A percentile compares a stretch with the other conserved stretches of the same genome.
Conservation (phyloP, 208 protist species). For the Herpetomonas samuelpessoai region DNA sequence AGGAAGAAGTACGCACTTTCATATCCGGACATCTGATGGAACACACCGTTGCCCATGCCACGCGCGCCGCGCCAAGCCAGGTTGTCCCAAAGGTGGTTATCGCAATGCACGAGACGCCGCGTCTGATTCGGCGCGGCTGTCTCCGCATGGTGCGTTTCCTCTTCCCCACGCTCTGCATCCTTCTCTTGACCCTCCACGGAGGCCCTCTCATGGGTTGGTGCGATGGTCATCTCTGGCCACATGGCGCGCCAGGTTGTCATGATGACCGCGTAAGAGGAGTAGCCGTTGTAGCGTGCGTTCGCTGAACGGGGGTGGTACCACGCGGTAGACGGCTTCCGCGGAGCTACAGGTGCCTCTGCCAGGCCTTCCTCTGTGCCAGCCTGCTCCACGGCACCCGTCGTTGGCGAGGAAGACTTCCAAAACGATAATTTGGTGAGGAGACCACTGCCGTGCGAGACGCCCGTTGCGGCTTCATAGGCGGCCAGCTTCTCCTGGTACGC, state of each 20-base stretch:
- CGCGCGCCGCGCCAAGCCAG: slow-evolving; percentile 54
- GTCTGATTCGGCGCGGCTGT: background rate
- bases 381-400: too few species aligned
- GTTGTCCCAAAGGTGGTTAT: slow-evolving; percentile 78
- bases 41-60: slow-evolving; percentile 63
- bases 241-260: slow-evolving; percentile 85
- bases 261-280: slow-evolving; percentile 77
- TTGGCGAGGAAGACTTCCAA: too few species aligned
- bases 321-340: background rate
- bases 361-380: too few species aligned
- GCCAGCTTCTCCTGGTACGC: background rate
- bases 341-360: background rate
- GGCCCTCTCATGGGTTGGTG: slow-evolving; percentile 7
- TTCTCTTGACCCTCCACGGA: background rate
- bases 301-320: slow-evolving; percentile 1
- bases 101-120: slow-evolving; percentile 27
- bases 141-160: too few species aligned
- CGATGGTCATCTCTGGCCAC: slow-evolving; percentile 82
- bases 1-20: slow-evolving; percentile 85
- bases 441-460: background rate
- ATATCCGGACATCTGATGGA: slow-evolving; percentile 61
- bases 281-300: slow-evolving; percentile 62
- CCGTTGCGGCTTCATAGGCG: background rate
- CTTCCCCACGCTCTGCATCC: too few species aligned
- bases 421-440: too few species aligned